Conservation (phyloP, 2,329 filamentous ascomycete genomes). For the Pestalotiopsis sp. region DNA sequence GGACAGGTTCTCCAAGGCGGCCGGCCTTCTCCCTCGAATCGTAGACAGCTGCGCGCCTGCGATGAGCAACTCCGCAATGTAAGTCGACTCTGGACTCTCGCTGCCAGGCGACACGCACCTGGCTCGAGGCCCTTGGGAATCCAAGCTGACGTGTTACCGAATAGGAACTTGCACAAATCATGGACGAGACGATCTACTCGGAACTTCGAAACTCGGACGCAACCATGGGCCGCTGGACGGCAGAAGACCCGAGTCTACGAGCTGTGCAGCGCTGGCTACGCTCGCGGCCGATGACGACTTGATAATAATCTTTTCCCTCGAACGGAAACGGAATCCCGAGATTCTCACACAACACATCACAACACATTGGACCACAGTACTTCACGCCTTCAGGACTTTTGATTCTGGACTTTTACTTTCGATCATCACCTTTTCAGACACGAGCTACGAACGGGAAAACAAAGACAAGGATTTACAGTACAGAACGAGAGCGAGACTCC, state of each 20-base stretch:
- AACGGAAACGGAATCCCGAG: not conserved
- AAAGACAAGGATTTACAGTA: not conserved
- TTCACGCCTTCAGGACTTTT: not conserved
- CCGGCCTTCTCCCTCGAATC: slow-evolving; percentile 49
- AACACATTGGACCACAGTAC: not conserved
- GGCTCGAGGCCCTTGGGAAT: not conserved
- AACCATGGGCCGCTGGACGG: slow-evolving; percentile 62
- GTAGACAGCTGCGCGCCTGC: slow-evolving; percentile 53
- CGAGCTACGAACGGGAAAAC: not conserved
- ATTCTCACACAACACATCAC: not conserved
- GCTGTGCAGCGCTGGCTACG: slow-evolving; percentile 63
- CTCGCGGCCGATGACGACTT: slow-evolving; percentile 37
- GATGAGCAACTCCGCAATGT: slow-evolving; percentile 62
- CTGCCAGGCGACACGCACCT: not conserved
- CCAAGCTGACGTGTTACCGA: not conserved
- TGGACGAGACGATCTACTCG: slow-evolving; percentile 61
- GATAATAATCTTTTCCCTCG: slow-evolving; percentile 9
- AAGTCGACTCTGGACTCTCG: slow-evolving; percentile 28
- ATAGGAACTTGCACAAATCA: slow-evolving; percentile 61
- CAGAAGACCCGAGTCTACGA: slow-evolving; percentile 62
- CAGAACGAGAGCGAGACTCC: not conserved
- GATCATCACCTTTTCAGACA: not conserved
- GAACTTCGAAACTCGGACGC: slow-evolving; percentile 58
- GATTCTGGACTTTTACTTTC: not conserved
- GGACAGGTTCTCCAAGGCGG: slow-evolving; percentile 55